phyloP scores from a whole-genome alignment of 345 rosid genomes.

The Moringa oleifera region DNA sequence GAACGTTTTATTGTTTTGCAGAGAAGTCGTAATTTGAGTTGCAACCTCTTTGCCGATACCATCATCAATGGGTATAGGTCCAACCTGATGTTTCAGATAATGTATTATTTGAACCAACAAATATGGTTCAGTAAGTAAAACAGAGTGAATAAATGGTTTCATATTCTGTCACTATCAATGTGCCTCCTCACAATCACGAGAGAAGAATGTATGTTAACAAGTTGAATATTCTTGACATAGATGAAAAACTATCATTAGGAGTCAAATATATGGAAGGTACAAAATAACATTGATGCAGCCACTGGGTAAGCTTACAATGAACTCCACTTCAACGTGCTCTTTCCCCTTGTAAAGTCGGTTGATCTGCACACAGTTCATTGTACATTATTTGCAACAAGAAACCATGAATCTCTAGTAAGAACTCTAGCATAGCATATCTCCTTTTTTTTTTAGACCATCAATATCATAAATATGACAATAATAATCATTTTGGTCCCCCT shows the following conservation, averaged over 20 bases:
- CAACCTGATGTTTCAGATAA: constrained; percentile 40
- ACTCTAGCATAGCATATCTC: background rate
- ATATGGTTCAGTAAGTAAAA: background rate
- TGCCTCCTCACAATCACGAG: too few relatives aligned
- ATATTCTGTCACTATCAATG: too few relatives aligned
- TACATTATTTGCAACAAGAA: constrained; percentile 7
- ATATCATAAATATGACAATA: background rate
- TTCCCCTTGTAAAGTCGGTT: constrained; percentile 75
- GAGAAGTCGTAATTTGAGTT: constrained; percentile 56
- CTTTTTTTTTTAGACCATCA: background rate
- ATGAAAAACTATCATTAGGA: background rate
- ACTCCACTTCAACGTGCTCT: constrained; percentile 95
- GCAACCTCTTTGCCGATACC: constrained; percentile 70
- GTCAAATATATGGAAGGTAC: background rate
- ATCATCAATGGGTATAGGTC: constrained; percentile 64
- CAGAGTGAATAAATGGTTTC: background rate
- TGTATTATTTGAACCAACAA: constrained; percentile 2
- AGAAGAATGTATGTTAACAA: too few relatives aligned
- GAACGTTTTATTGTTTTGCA: constrained; percentile 57
- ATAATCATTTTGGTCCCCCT: background rate
- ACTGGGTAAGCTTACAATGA: constrained; percentile 50
- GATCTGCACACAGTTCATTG: constrained; percentile 39
- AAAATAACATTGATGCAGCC: background rate
- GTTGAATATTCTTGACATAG: background rate
- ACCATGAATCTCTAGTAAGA: background rate